Base-by-base conservation (phyloP, 495 filamentous ascomycete species). In the Aspergillus cavernicola region DNA sequence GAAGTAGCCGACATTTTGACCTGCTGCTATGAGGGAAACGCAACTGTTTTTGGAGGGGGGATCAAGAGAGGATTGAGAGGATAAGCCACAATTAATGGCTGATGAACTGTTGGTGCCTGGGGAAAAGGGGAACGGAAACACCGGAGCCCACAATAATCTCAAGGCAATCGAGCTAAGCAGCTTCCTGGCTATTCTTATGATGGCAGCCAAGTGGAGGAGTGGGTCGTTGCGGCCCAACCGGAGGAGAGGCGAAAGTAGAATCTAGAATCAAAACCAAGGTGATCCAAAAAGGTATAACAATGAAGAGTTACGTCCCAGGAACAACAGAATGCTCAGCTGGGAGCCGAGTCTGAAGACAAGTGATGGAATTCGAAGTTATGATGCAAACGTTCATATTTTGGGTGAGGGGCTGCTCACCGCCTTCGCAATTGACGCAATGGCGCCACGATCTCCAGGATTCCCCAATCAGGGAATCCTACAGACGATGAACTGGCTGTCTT, bases 1-100 rank as follows among this genome's bases (percentile, higher is more conserved):
- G 58, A 61, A 9, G 64, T 43, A 6, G 70, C 60, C 38, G 70
- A 69, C 68, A 70, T 43, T 9, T 12, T 32, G 45, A 19, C 6
- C 20, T 31, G 16, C 20, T 32, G 23, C 23, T 9, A n/a, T 51
- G 41, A 10, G 12, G 32, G 26, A 31, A 24, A 23, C 29, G 44
- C 11, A n/a, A 6, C 31, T 6, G 31, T 29, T 6, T 42, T 13
- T 29, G 2, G 11, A 8, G 13, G 31, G 11, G 10, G 28, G 22
- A 12, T 48, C 20, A 7, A 23, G 36, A 11, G 45, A 15, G 13
- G 35, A 2, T 18, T 18, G 13, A 9, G 12, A 31, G 12, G 20
- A 6, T 13, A 29, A 38, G 46, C 46, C 46, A 50, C 46, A 39
- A 39, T 28, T 7, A 15, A 38, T 39, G 23, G 33, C 46, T 37